Evolutionary conservation across 140 eudicot species (phyloP).

Genomic region (Artemisia princeps): DNA sequence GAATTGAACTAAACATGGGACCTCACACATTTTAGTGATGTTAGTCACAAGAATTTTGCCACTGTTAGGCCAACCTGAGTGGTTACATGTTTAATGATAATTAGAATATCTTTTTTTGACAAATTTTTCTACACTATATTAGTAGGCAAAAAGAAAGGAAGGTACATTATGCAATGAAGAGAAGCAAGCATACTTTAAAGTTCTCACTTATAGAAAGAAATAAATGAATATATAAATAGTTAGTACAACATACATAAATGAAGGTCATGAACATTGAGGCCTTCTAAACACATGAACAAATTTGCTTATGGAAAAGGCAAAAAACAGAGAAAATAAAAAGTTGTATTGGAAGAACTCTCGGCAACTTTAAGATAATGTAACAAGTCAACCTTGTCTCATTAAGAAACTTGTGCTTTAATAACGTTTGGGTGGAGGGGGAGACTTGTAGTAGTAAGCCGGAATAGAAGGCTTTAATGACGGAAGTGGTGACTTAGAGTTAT

Average conservation of each 20-base stretch:
- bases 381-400: not conserved
- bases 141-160: not conserved
- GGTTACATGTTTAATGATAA: no score
- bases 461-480: slow-evolving; percentile 15
- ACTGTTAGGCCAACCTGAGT: no score
- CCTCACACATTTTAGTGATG: no score
- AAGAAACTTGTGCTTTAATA: slow-evolving; percentile 14
- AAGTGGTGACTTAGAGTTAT: slow-evolving; percentile 16
- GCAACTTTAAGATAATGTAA: not conserved
- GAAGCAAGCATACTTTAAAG: no score
- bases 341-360: not conserved
- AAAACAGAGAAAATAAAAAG: not conserved
- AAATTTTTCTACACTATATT: no score
- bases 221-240: not conserved
- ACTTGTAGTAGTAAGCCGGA: slow-evolving; percentile 12
- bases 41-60: no score
- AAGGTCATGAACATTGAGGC: not conserved
- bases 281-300: not conserved
- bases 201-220: not conserved
- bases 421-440: slow-evolving; percentile 22
- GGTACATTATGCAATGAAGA: not conserved
- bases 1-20: no score
- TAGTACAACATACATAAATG: not conserved
- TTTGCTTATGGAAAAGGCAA: not conserved
- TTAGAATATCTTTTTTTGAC: no score